Evolutionary conservation across 2,329 filamentous ascomycete species (phyloP).

Genomic region (Dryadomyces quercus-mongolicae): DNA sequence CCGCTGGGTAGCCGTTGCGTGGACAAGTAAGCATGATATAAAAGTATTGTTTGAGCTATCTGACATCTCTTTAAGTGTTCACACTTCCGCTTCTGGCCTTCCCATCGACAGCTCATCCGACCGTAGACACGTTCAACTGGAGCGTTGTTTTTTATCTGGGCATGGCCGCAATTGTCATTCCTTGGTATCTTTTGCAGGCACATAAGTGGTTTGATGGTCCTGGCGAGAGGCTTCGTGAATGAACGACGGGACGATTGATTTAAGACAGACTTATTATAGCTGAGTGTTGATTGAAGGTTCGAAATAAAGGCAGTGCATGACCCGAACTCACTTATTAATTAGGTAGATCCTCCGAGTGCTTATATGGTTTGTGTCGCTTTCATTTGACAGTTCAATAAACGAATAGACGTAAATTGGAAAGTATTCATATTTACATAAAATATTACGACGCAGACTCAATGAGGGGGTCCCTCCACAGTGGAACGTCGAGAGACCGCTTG

Average conservation of each 20-base stretch:
- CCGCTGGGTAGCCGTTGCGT: conserved; percentile 1
- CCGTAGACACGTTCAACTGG: conserved; percentile 5
- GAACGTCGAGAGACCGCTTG: neutral
- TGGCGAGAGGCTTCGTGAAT: neutral
- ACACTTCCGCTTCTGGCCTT: conserved; percentile 4
- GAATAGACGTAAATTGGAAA: neutral
- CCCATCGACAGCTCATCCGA: conserved; percentile 1
- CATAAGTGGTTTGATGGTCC: conserved; percentile 4
- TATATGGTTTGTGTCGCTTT: too few relatives aligned
- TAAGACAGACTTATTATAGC: too few relatives aligned
- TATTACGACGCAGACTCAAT: neutral
- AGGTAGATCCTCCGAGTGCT: too few relatives aligned
- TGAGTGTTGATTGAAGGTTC: too few relatives aligned
- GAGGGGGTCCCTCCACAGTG: conserved; percentile 4
- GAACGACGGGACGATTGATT: neutral
- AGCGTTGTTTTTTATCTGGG: conserved; percentile 4
- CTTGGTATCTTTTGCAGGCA: conserved; percentile 3
- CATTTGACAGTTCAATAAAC: neutral
- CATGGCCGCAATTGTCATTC: neutral
- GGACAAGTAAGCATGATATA: neutral
- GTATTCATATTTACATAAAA: neutral
- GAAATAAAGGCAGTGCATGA: too few relatives aligned
- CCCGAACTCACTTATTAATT: too few relatives aligned
- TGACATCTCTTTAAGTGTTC: neutral
- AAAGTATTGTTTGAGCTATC: neutral